Base-by-base conservation (phyloP, 495 filamentous ascomycete species). In the Evansstolkia leycettana region DNA sequence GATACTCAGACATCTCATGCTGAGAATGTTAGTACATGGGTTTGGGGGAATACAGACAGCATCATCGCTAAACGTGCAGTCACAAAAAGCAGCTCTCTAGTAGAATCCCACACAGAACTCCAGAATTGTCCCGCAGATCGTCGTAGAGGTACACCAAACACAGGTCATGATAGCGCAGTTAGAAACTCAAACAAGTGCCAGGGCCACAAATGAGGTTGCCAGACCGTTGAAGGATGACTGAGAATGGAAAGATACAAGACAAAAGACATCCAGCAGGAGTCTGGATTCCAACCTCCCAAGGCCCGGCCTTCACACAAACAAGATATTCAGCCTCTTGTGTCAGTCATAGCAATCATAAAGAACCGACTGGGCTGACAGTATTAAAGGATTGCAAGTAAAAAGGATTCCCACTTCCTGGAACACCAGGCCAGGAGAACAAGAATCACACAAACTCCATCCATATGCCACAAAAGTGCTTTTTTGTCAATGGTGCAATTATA, bases 401-500 rank as follows among this genome's bases (percentile, higher is more conserved):
- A n/a, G n/a, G n/a, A n/a, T n/a, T n/a, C n/a, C n/a, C n/a, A n/a
- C n/a, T n/a, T n/a, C n/a, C n/a, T n/a, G n/a, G n/a, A 53, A 58
- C 54, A 41, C 56, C 52, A 40, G 46, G 20, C 41, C 29, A 46
- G 29, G 34, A 55, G 46, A 39, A 34, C 45, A 30, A 35, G 36
- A 45, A 55, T 44, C 49, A 47, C 43, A 19, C 42, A 31, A 59
- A 61, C 57, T 53, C 56, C 55, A 38, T 55, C 46, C 50, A 56
- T 57, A 62, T 60, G 54, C 56, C 4, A 17, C 12, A 60, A 48
- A 55, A 52, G 34, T 49, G 47, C 46, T 34, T 46, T 47, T n/a
- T n/a, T n/a, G n/a, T 50, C 38, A 43, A 36, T 40, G 43, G 38
- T 50, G 49, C 50, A 39, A 52, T 71, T 56, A 73, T 54, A 77